Evolutionary conservation across 768 basidiomycete genomes (phyloP), one percentile per base, ranked within the genome.

Genomic region (Mycena chlorophos): DNA sequence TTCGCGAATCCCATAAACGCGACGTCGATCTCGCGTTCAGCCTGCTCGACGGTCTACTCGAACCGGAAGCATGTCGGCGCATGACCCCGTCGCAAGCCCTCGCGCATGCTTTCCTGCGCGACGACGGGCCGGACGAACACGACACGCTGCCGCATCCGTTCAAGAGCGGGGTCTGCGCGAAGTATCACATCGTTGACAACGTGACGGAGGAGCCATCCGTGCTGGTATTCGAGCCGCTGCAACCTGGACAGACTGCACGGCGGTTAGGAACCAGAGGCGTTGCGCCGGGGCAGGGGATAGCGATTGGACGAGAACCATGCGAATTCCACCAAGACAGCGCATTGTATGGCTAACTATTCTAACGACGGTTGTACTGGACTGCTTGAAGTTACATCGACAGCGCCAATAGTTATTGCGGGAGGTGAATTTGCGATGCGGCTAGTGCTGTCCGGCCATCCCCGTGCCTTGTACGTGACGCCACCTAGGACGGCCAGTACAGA

Each of bases 41-140:
- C 64, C 78, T 99, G 13, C 79, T 94, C 30, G 85, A 87, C 55
- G 71, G 76, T 49, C 71, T 92, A 19, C 78, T 99, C 66, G 78
- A 89, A 37, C 84, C 90, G 1, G 91, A 94, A 65, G 84, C 87
- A 5, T 86, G 84, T 20, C 84, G 81, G 51, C 83, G 95, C 20
- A 80, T 86, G 52, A 93, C 91, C 3, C 91, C 95, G 3, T 78
- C 79, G 17, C 75, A 81, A 5, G 91, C 88, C 17, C 77, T 98
- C 43, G 80, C 81, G 55, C 94, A 98, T 65, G 79, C 83, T 0
- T 98, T 97, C 71, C 76, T 98, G 31, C 62, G 64, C 27, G 83
- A 81, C 43, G 67, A 65, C 43, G 67, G 66, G 53, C 78, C 74
- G 19, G 79, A 77, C 28, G 87, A 91, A 51, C 87, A 89, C 54